phyloP scores from a whole-genome alignment of 179 eudicot genomes.

The Beta macrorhiza region DNA sequence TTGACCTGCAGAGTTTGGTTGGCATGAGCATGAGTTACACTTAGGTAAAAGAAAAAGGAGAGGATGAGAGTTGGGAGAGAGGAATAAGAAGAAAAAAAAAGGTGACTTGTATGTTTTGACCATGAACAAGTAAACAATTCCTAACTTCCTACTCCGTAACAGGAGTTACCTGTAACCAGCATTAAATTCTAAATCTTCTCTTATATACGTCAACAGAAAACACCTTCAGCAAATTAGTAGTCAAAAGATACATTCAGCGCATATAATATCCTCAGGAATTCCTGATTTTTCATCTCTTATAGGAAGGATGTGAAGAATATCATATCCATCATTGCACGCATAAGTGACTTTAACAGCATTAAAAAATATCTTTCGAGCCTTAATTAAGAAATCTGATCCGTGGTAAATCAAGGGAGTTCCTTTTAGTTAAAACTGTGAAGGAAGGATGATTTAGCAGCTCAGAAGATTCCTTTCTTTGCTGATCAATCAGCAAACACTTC shows the following conservation, averaged over 20 bases:
- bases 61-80: too few relatives aligned
- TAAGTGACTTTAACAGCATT: neutral
- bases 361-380: neutral
- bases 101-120: neutral
- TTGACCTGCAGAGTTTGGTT: constrained; percentile 61
- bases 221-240: neutral
- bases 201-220: neutral
- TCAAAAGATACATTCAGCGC: neutral
- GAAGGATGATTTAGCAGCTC: neutral
- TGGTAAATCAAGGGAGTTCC: neutral
- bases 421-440: neutral
- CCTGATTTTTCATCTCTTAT: neutral
- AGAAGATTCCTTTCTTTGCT: neutral
- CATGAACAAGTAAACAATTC: neutral
- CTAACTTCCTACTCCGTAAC: neutral
- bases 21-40: neutral
- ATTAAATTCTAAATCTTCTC: neutral
- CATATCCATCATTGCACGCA: neutral
- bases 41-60: neutral
- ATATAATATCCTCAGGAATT: neutral
- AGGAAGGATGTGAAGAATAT: neutral
- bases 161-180: neutral
- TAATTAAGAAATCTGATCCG: neutral
- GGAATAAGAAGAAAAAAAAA: neutral
- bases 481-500: neutral